Conservation (phyloP, 306 rosid species). For the Gastrolobium bilobum region DNA sequence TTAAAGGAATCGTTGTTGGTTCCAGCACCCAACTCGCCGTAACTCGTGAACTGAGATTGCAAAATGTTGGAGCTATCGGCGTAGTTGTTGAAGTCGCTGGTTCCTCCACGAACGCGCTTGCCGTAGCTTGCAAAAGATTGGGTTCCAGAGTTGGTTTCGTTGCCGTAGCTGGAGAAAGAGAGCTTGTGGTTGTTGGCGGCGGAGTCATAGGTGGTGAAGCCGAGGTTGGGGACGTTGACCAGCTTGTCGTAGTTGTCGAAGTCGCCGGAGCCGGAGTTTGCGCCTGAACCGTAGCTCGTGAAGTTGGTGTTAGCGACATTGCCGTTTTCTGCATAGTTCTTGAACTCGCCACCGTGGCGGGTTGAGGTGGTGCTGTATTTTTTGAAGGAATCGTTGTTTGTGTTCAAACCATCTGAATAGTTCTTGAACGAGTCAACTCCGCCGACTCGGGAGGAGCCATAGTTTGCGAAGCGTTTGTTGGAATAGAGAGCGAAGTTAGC, state of each 20-base stretch:
- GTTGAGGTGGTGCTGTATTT: conserved; percentile 63
- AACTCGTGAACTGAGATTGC: conserved; percentile 70
- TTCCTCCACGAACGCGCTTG: conserved; percentile 65
- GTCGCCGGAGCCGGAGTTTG: conserved; percentile 62
- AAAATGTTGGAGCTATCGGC: conserved; percentile 67
- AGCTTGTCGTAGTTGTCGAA: conserved; percentile 70
- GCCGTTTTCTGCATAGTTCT: conserved; percentile 72
- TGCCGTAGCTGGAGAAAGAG: conserved; percentile 72
- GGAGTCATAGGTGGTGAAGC: conserved; percentile 75
- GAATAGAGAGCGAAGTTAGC: conserved; percentile 67
- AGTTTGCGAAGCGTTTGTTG: conserved; percentile 70
- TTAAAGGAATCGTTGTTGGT: conserved; percentile 71
- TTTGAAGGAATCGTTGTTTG: conserved; percentile 70
- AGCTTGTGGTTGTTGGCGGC: conserved; percentile 65
- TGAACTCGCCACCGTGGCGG: conserved; percentile 64
- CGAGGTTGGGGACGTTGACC: conserved; percentile 85
- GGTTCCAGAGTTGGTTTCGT: conserved; percentile 82
- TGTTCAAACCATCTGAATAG: conserved; percentile 79
- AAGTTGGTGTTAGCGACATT: conserved; percentile 76
- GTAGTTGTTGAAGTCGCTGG: conserved; percentile 71
- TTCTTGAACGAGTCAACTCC: conserved; percentile 83
- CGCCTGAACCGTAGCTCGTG: conserved; percentile 62
- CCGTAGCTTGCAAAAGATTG: conserved; percentile 73
- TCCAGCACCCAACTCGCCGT: conserved; percentile 65
- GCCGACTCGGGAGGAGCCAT: conserved; percentile 59